phyloP scores from a whole-genome alignment of 163 green algal genomes.

The Scenedesmus sp. region DNA sequence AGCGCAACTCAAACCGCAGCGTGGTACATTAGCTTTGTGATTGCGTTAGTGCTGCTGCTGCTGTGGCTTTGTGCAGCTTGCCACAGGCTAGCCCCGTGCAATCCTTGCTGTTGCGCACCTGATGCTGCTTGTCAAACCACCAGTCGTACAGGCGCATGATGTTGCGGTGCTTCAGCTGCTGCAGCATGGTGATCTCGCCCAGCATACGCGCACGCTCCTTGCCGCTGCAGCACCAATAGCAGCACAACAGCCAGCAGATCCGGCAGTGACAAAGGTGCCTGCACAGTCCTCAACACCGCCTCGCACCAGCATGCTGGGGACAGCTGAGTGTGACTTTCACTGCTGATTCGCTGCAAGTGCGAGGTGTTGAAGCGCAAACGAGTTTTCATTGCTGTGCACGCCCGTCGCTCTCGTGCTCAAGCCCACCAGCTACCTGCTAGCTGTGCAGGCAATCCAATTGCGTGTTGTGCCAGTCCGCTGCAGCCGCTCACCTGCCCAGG shows the following conservation, averaged over 20 bases:
- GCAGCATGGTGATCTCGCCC: slow-evolving; percentile 94
- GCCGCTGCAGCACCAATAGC: slow-evolving; percentile 21
- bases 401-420: no score
- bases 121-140: slow-evolving; percentile 33
- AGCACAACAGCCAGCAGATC: background rate
- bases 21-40: no score
- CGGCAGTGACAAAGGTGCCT: background rate
- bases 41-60: background rate
- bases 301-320: background rate
- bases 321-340: background rate
- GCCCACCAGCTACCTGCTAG: background rate
- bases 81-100: no score
- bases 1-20: no score
- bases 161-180: slow-evolving; percentile 95
- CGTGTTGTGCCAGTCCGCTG: background rate
- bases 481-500: slow-evolving; percentile 25
- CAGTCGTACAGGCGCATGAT: slow-evolving; percentile 97
- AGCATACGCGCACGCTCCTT: slow-evolving; percentile 82
- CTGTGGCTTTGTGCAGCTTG: background rate
- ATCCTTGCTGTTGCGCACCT: background rate
- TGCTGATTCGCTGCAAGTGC: no score
- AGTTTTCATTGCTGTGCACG: no score
- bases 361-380: no score
- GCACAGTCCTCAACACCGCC: background rate
- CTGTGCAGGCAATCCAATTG: background rate